Evolutionary conservation across 1,139 yeast species (phyloP).

Genomic region (Diutina pseudorugosa): DNA sequence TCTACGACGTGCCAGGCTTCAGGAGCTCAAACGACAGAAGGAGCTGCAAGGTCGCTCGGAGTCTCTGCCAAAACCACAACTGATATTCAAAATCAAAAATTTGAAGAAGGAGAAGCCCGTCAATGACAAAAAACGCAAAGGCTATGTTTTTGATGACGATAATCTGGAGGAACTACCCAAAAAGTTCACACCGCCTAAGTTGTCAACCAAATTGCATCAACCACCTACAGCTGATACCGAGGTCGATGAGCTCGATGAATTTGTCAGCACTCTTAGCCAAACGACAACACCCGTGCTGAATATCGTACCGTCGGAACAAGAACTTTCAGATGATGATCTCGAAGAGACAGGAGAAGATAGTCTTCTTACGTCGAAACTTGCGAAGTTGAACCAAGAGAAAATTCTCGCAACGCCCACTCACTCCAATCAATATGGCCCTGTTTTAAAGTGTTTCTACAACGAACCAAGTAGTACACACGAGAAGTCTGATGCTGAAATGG

Average conservation of each 20-base stretch:
- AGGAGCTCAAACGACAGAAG: conserved; percentile 5
- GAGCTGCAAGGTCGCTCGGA: neutral
- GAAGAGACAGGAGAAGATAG: neutral
- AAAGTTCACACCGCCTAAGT: neutral
- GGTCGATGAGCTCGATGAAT: neutral
- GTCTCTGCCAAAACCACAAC: neutral
- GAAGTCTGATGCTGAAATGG: conserved; percentile 40
- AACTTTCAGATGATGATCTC: neutral
- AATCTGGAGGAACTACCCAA: neutral
- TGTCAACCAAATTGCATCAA: neutral
- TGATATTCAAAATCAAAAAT: neutral
- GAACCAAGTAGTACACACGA: conserved; percentile 51
- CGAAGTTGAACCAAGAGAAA: conserved; percentile 1
- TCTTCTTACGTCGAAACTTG: neutral
- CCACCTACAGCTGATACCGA: neutral
- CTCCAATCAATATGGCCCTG: conserved; percentile 16
- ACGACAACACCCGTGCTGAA: neutral
- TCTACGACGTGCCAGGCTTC: conserved; percentile 6
- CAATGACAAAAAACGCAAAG: neutral
- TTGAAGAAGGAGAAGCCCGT: neutral
- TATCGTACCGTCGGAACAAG: neutral
- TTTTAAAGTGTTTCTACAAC: conserved; percentile 51
- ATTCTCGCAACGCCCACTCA: neutral
- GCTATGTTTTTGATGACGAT: neutral
- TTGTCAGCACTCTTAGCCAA: neutral